A percentile compares a stretch with the other conserved stretches of the same genome.
phyloP scores from a whole-genome alignment of 345 rosid genomes.

The Heritiera fomes region DNA sequence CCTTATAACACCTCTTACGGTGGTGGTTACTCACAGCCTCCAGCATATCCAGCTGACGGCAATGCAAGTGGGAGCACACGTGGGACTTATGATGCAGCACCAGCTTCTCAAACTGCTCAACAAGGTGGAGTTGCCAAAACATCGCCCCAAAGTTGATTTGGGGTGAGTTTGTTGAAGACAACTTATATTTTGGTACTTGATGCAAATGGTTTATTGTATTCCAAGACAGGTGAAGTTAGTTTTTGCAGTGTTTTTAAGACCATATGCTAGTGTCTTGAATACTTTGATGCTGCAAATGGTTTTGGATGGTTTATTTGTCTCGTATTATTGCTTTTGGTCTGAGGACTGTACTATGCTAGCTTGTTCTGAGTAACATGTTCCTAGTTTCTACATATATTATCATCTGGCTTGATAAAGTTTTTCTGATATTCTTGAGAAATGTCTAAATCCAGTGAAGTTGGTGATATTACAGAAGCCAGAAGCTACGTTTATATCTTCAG shows the following conservation, averaged over 20 bases:
- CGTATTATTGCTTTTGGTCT: background rate
- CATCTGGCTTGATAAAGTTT: background rate
- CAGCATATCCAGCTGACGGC: conserved; percentile 54
- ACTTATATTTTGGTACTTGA: background rate
- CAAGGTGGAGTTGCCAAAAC: conserved; percentile 64
- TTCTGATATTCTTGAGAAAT: background rate
- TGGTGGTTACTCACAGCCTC: conserved; percentile 53
- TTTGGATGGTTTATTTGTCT: background rate
- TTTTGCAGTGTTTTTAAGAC: background rate
- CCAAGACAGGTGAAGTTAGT: background rate
- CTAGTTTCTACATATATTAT: background rate
- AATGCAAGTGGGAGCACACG: conserved; percentile 33
- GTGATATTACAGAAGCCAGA: background rate
- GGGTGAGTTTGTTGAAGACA: background rate
- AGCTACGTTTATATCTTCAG: background rate
- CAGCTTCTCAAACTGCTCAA: conserved; percentile 54
- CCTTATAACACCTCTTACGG: conserved; percentile 58
- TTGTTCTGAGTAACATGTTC: background rate
- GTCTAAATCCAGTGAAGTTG: background rate
- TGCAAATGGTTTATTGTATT: background rate
- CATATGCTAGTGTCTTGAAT: background rate
- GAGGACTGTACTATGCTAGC: background rate
- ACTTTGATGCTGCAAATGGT: background rate
- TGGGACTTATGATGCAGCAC: conserved; percentile 35
- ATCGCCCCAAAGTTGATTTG: conserved; percentile 55